Evolutionary conservation across 345 rosid genomes (phyloP), one percentile per base, ranked within the genome.

Genomic region (Litchi chinensis): DNA sequence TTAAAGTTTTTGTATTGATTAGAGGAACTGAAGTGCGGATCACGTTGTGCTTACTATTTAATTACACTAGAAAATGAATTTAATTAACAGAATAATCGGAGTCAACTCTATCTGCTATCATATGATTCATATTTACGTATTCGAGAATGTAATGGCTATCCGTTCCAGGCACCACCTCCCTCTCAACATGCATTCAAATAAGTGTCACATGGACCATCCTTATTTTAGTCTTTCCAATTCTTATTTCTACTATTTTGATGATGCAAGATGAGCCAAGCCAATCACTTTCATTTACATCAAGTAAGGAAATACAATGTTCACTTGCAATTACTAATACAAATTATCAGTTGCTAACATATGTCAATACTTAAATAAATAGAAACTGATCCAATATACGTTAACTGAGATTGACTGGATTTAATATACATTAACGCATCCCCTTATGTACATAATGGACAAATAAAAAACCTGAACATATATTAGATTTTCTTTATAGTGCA

Each of bases 21-120:
- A 44, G 52, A 64, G 50, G 16, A 16, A 10, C 10, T 11, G 41
- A 63, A 75, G 80, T 78, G 76, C 65, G 39, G 80, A 78, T 71
- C 80, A 71, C 80, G 80, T 78, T 50, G 52, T 28, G n/a, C 18
- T n/a, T 46, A 41, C 9, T 52, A 21, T 67, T 48, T 8, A 32
- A 46, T 18, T 75, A 12, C 10, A n/a, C 13, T 21, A 19, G 12
- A 26, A 37, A n/a, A 72, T 10, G 1, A 22, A 7, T 44, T n/a
- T 3, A 32, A 70, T 70, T 26, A 63, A 32, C 44, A 13, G 13
- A 75, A 65, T 12, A 70, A 46, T 8, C 6, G 40, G 5, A 62
- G 69, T 63, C 43, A 62, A 74, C 43, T 74, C 54, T 40, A 62
- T 74, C 54, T 39, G 41, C 43, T 26, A 24, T 70, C 60, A 70